Evolutionary conservation across 2,329 filamentous ascomycete genomes (phyloP), one percentile per base, ranked within the genome.

Genomic region (Anisogramma anomala): DNA sequence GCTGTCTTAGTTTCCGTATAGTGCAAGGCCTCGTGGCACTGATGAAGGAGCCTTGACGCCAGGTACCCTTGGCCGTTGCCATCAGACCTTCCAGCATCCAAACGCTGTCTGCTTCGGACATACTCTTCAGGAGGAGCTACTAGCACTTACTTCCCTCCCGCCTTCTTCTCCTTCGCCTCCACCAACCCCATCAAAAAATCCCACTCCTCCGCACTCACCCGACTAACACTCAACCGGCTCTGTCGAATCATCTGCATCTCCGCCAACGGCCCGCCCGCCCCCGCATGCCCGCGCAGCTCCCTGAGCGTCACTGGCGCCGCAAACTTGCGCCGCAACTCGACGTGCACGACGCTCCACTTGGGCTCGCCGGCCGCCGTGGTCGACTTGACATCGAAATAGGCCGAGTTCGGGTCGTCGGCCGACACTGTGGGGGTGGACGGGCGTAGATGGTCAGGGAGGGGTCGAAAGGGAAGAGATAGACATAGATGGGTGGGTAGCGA

Each of bases 291-390:
- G 40, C 83, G 80, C 33, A 95, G 69, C 50, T 84, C 78, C 47
- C 75, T 73, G 38, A 95, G 69, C 4, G 72, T 71, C 42, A 96
- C 73, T 1, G 78, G 72, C 11, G 77, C 69, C 2, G 69, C 67
- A 52, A 96, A 87, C 61, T 94, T 95, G 57, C 77, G 79, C 43
- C 82, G 77, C 58, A 94, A 95, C 53, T 80, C 73, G 35, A 96
- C 89, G 47, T 93, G 83, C 1, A 96, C 91, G 14, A 91, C 74
- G 39, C 79, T 84, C 91, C 91, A 98, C 53, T 79, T 84, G 0
- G 82, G 82, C 37, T 79, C 74, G 2, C 74, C 68, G 40, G 73
- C 67, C 49, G 74, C 68, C 39, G 73, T 67, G 49, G 74, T 78
- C 2, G 83, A 85, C 39, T 82, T 82, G 1, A 79, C 63, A 55